Conservation (phyloP, 805 yeast genomes). For the Kodamaea hsintzibuensis region DNA sequence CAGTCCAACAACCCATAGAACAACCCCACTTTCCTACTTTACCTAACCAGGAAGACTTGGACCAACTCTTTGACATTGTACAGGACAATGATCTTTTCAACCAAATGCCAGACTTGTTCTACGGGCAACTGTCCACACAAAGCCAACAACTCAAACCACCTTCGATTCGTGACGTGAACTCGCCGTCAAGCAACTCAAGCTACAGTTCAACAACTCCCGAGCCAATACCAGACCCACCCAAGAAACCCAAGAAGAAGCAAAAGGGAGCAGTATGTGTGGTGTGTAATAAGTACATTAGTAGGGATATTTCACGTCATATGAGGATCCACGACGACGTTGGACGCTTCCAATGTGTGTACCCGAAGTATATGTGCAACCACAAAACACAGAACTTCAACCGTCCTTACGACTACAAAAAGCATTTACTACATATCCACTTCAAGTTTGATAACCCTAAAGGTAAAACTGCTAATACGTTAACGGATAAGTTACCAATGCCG, state of each 20-base stretch:
- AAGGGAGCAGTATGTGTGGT: slow-evolving; percentile 41
- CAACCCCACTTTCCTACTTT: neutral
- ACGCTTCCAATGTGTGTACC: slow-evolving; percentile 44
- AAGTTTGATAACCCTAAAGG: slow-evolving; percentile 43
- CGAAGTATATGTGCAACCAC: slow-evolving; percentile 40
- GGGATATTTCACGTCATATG: slow-evolving; percentile 44
- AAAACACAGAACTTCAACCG: slow-evolving; percentile 44
- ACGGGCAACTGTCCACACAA: neutral
- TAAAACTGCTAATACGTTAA: slow-evolving; percentile 39
- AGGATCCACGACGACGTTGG: slow-evolving; percentile 46
- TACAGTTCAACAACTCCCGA: slow-evolving; percentile 3
- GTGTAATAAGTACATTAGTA: slow-evolving; percentile 41
- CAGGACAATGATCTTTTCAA: neutral
- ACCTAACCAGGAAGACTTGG: neutral
- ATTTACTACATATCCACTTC: slow-evolving; percentile 43
- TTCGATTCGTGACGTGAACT: slow-evolving; percentile 1
- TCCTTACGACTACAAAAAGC: slow-evolving; percentile 48
- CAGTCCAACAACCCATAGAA: neutral
- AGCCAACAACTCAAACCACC: neutral
- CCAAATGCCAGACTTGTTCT: neutral
- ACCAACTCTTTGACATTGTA: neutral
- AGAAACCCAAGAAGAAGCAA: slow-evolving; percentile 9
- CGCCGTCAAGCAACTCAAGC: neutral
- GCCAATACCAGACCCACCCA: neutral
- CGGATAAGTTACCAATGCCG: slow-evolving; percentile 39